Evolutionary conservation across 176 grass and related monocot species (phyloP).

Genomic region (Hyparrhenia diplandra): DNA sequence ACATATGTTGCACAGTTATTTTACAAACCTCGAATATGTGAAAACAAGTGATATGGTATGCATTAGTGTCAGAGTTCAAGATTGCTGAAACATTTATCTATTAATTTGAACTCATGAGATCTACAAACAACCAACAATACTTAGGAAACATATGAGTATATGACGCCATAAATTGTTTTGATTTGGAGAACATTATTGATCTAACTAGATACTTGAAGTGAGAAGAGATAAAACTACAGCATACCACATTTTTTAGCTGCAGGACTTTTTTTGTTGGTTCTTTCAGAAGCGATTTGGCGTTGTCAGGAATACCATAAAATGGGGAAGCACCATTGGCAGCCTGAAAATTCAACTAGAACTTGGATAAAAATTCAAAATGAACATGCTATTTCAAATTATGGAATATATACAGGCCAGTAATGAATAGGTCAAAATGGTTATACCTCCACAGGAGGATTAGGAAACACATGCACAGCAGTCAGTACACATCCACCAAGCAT

Average conservation of each 20-base stretch:
- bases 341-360: constrained; percentile 34
- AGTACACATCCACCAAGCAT: constrained; percentile 68
- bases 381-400: constrained; percentile 21
- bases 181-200: neutral
- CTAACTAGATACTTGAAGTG: neutral
- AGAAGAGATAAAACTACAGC: constrained; percentile 11
- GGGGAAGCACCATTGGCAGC: constrained; percentile 35
- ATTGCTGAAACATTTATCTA: neutral
- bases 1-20: constrained; percentile 28
- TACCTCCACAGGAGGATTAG: constrained; percentile 51
- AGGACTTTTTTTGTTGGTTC: constrained; percentile 73
- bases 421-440: constrained; percentile 25
- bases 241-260: constrained; percentile 87
- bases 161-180: neutral
- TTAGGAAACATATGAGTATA: constrained; percentile 12
- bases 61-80: neutral
- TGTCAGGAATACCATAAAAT: constrained; percentile 77
- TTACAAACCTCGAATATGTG: constrained; percentile 21
- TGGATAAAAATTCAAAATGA: constrained; percentile 12
- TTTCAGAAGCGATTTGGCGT: constrained; percentile 65
- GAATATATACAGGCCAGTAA: constrained; percentile 20
- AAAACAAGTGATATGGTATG: neutral
- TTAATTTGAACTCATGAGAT: neutral
- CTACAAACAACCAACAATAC: neutral
- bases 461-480: constrained; percentile 64